Conservation (phyloP, 352 stramenopile genomes). For the Globisporangium abappressorium region DNA sequence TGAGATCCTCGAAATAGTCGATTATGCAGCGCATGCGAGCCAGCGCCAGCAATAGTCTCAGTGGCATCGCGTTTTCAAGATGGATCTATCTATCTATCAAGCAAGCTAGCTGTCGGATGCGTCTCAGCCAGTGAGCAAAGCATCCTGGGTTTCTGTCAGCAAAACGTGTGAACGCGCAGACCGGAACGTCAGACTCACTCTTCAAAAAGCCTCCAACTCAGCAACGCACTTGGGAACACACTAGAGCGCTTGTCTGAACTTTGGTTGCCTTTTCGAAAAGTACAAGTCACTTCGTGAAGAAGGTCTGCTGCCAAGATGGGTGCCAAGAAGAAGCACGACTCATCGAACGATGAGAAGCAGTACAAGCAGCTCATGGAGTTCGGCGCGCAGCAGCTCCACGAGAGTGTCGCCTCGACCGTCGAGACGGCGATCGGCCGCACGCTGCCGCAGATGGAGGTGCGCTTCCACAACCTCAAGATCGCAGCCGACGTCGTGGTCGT, state of each 20-base stretch:
- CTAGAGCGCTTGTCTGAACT: not conserved
- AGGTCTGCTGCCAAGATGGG: not conserved
- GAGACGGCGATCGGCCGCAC: slow-evolving; percentile 10
- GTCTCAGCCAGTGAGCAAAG: not conserved
- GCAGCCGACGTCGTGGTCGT: slow-evolving; percentile 9
- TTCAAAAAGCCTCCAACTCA: not conserved
- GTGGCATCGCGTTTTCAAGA: not conserved
- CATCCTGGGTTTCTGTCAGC: not conserved
- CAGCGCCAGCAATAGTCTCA: not conserved
- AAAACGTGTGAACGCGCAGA: not conserved
- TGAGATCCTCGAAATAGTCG: not conserved
- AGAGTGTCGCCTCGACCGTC: slow-evolving; percentile 4
- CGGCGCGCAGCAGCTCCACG: slow-evolving; percentile 12
- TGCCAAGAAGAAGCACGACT: slow-evolving; percentile 9
- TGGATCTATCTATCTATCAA: not conserved
- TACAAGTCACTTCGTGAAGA: not conserved
- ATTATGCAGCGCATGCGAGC: not conserved
- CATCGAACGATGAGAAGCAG: slow-evolving; percentile 1
- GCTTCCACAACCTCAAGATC: slow-evolving; percentile 21
- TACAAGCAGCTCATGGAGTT: slow-evolving; percentile 15
- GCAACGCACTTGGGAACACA: not conserved
- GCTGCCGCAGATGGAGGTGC: slow-evolving; percentile 23
- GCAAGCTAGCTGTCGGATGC: not conserved
- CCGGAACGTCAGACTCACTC: not conserved
- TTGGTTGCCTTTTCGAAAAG: not conserved